phyloP scores from a whole-genome alignment of 2,329 filamentous ascomycete species.

The Ophiostoma sp. region DNA sequence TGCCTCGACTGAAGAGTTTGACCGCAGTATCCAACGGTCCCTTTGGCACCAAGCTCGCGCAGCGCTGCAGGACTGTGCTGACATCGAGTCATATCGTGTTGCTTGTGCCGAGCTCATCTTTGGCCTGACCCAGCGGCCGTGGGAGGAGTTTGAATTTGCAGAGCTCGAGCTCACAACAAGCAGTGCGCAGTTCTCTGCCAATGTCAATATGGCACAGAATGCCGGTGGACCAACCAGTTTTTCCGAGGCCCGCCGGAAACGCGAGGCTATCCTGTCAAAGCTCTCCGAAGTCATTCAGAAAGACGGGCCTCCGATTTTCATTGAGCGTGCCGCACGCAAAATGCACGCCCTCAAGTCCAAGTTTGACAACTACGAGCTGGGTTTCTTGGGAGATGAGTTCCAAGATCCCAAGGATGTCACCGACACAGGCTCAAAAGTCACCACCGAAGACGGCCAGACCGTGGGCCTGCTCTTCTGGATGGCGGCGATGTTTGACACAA shows the following conservation, averaged over 20 bases:
- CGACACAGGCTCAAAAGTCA: neutral
- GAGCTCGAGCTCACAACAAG: slow-evolving; percentile 18
- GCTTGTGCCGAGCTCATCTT: slow-evolving; percentile 39
- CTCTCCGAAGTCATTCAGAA: slow-evolving; percentile 27
- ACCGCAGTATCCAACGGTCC: slow-evolving; percentile 35
- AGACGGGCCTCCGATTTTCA: slow-evolving; percentile 35
- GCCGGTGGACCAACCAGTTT: slow-evolving; percentile 4
- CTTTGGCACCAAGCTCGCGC: slow-evolving; percentile 39
- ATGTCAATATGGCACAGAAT: neutral
- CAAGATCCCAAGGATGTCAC: neutral
- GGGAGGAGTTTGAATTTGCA: slow-evolving; percentile 27
- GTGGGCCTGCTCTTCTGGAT: slow-evolving; percentile 54
- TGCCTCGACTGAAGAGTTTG: slow-evolving; percentile 35
- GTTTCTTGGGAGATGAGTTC: slow-evolving; percentile 14
- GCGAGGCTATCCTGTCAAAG: slow-evolving; percentile 22
- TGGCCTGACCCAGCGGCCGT: slow-evolving; percentile 36
- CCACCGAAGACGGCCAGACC: slow-evolving; percentile 37
- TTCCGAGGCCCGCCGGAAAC: slow-evolving; percentile 8
- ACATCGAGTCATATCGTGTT: slow-evolving; percentile 37
- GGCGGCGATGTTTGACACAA: slow-evolving; percentile 54
- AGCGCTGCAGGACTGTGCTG: slow-evolving; percentile 35
- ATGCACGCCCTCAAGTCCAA: slow-evolving; percentile 37
- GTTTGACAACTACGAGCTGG: slow-evolving; percentile 30
- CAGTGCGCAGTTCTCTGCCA: slow-evolving; percentile 13
- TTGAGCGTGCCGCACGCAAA: slow-evolving; percentile 39